These are phyloP conservation scores for Eucalyptus cloeziana DNA, from an alignment of 345 rosid species.

Conservation along the genomic window DNA sequence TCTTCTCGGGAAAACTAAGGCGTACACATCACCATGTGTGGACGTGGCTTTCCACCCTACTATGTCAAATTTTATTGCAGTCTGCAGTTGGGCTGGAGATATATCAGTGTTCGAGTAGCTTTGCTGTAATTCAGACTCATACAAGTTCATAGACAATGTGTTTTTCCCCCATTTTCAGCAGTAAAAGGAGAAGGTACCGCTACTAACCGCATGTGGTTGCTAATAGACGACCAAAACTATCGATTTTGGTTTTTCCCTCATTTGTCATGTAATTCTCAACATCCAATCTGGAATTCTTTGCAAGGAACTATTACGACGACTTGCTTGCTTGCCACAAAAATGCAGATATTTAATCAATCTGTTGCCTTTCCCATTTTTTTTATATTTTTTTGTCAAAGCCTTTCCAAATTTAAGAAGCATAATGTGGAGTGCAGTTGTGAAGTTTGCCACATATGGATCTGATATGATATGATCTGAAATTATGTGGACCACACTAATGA, in stretches of 20 bases:
- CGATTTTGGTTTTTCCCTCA: background rate
- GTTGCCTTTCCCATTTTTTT: background rate
- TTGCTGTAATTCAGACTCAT: background rate
- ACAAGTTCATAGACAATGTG: background rate
- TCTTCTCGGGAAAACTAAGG: constrained; percentile 48
- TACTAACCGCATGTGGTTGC: background rate
- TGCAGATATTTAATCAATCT: background rate
- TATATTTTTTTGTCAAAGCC: background rate
- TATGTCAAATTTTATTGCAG: constrained; percentile 46
- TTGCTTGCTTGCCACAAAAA: background rate
- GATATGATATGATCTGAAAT: background rate
- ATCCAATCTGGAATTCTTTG: background rate
- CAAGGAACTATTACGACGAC: background rate
- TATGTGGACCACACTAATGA: background rate
- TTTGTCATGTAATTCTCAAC: background rate
- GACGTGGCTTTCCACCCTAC: constrained; percentile 63
- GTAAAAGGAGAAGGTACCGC: background rate
- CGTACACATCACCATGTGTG: constrained; percentile 53
- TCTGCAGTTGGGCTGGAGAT: constrained; percentile 78
- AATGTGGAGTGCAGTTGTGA: background rate
- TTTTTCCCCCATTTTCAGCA: background rate
- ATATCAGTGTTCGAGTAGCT: constrained; percentile 26
- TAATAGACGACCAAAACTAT: background rate
- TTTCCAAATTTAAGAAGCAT: background rate
- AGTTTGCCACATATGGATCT: background rate